phyloP scores from a whole-genome alignment of 2,329 filamentous ascomycete species.

The Aspergillus ustus region DNA sequence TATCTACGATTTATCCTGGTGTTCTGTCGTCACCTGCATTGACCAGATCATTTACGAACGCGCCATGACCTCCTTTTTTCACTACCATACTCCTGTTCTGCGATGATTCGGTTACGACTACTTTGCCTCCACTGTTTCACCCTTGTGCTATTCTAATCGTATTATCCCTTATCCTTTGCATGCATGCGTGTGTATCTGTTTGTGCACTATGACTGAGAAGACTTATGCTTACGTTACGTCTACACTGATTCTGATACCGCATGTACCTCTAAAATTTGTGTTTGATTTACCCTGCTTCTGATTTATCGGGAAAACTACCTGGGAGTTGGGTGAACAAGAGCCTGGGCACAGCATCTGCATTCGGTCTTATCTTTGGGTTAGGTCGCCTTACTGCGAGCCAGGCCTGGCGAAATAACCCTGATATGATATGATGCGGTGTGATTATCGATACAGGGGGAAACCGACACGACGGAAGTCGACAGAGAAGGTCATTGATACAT shows the following conservation, averaged over 20 bases:
- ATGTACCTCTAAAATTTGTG: slow-evolving; percentile 8
- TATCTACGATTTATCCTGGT: background rate
- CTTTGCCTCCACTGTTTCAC: background rate
- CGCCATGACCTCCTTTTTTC: background rate
- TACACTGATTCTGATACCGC: background rate
- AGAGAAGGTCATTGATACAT: slow-evolving; percentile 11
- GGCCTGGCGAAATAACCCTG: too few relatives aligned
- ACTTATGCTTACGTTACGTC: background rate
- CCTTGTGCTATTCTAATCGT: background rate
- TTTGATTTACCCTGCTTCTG: background rate
- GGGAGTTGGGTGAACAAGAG: background rate
- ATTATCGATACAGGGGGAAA: background rate
- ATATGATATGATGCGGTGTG: background rate
- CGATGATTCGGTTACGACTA: background rate
- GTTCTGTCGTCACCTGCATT: background rate
- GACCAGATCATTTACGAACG: background rate
- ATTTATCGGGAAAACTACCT: background rate
- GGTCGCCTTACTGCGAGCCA: too few relatives aligned
- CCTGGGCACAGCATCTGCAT: background rate
- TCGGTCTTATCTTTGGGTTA: background rate
- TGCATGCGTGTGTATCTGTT: background rate
- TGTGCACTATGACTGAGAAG: background rate
- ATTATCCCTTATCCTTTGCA: background rate
- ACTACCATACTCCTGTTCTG: background rate
- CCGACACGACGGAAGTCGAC: background rate